These are phyloP conservation scores for Ogataea sp. DNA, from an alignment of 805 yeast species.

Conservation along the genomic window DNA sequence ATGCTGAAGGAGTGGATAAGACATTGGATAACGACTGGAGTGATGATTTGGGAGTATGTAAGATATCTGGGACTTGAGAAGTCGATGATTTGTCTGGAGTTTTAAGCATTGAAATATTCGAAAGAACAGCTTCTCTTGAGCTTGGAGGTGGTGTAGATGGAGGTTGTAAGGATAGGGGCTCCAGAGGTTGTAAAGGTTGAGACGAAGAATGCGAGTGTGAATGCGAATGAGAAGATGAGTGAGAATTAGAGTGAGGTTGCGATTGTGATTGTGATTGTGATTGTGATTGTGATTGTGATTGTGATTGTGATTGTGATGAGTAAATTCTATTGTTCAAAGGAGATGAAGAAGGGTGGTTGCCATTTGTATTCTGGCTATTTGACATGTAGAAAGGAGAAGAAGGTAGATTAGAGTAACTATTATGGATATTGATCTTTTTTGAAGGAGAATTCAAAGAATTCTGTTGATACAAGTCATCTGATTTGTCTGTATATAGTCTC, in stretches of 20 bases:
- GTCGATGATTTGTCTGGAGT: slow-evolving; percentile 6
- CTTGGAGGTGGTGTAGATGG: slow-evolving; percentile 24
- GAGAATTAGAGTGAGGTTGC: too few species aligned
- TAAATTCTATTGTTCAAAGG: neutral
- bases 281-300: neutral
- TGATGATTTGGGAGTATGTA: neutral
- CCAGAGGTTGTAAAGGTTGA: neutral
- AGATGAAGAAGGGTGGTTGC: neutral
- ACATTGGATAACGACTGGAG: neutral
- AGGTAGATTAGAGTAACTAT: slow-evolving; percentile 4
- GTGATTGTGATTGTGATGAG: neutral
- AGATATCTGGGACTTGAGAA: neutral
- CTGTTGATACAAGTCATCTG: neutral
- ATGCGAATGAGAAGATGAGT: too few species aligned
- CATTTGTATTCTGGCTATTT: neutral
- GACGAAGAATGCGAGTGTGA: neutral
- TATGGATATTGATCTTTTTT: slow-evolving; percentile 9
- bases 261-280: too few species aligned
- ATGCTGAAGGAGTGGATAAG: neutral
- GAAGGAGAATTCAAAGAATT: slow-evolving; percentile 5
- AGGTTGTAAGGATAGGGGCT: slow-evolving; percentile 2
- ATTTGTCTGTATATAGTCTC: neutral
- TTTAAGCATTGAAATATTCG: slow-evolving; percentile 10
- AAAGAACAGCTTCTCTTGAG: slow-evolving; percentile 7
- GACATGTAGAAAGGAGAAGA: slow-evolving; percentile 8